Percentiles rank a stretch among this genome's conserved stretches.
Evolutionary conservation across 1,284 basidiomycete species (phyloP).

Genomic region (Trichosporon coremiiforme): DNA sequence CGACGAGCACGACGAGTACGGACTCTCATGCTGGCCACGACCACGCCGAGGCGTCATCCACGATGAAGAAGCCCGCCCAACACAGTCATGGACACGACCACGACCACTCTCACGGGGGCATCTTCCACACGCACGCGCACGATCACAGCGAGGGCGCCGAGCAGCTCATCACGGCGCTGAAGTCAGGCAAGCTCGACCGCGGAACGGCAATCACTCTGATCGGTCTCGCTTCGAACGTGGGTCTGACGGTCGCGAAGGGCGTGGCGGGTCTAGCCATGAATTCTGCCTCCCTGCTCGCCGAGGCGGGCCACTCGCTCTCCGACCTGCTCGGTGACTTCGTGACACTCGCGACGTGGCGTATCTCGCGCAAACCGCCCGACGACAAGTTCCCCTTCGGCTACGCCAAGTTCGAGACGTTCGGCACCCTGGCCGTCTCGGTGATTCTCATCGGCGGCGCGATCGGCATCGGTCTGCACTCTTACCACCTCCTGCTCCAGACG

Average conservation of each 20-base stretch:
- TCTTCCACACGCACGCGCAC: constrained; percentile 59
- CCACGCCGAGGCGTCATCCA: not conserved
- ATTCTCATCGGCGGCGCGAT: constrained; percentile 82
- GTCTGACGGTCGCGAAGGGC: constrained; percentile 80
- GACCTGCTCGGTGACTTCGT: constrained; percentile 77
- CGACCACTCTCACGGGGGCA: constrained; percentile 62
- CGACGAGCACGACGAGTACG: not conserved
- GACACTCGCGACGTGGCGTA: constrained; percentile 85
- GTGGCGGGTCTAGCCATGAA: constrained; percentile 79
- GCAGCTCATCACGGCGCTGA: constrained; percentile 66
- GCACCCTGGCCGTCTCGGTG: constrained; percentile 79
- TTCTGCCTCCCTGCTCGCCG: constrained; percentile 87
- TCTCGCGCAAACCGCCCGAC: constrained; percentile 77
- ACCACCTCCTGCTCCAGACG: constrained; percentile 59
- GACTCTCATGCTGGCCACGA: not conserved
- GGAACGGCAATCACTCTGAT: constrained; percentile 82
- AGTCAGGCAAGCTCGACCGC: constrained; percentile 71
- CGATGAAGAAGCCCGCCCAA: constrained; percentile 14
- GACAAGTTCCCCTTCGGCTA: constrained; percentile 66
- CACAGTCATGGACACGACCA: constrained; percentile 58
- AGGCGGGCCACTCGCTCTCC: constrained; percentile 91
- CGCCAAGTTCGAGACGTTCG: constrained; percentile 91
- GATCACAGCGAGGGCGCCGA: constrained; percentile 69
- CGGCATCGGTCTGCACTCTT: constrained; percentile 91
- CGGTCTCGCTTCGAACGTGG: constrained; percentile 79